Evolutionary conservation across 805 yeast species (phyloP), one percentile per base, ranked within the genome.

Genomic region (Yamadazyma phyllophila): DNA sequence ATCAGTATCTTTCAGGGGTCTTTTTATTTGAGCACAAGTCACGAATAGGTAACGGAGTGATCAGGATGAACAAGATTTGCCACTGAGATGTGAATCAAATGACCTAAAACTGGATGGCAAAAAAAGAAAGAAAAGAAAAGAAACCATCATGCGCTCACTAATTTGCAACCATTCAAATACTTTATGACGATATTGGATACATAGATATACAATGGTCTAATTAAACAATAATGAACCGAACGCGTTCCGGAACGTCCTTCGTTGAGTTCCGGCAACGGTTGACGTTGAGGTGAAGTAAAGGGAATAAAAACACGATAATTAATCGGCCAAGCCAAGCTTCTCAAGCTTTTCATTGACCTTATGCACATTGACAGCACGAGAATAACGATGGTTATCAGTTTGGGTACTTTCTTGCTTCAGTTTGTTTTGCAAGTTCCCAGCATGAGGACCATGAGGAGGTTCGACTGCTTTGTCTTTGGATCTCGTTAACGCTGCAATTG

Each of bases 331-430:
- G 5, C 31, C 45, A 15, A 49, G 47, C 26, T 43, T 36, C 37
- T 43, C 52, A 36, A 49, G 45, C 33, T 41, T 46, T n/a, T 43
- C 45, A 26, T 37, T 35, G 2, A 51, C 55, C 36, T 46, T 45
- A 20, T 36, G 36, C n/a, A 37, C 45, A 37, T 46, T 42, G 13
- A 51, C 46, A 35, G 43, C 52, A 35, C 41, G 27, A 4, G 51
- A 48, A 26, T 44, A 50, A 12, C 17, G 17, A 32, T 31, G 33
- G n/a, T 20, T 31, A 20, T 11, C 7, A 17, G 12, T 8, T 24
- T 20, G 43, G 36, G 34, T n/a, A 20, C 8, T 30, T 17, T 20
- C 14, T 36, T 35, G 31, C 4, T 29, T n/a, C 7, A 8, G 31
- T 29, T 10, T 29, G 8, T 29, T n/a, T 29, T 10, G 13, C 11